A percentile compares a stretch with the other conserved stretches of the same genome.
phyloP scores from a whole-genome alignment of 768 basidiomycete species.

The Suillus hirtellus region DNA sequence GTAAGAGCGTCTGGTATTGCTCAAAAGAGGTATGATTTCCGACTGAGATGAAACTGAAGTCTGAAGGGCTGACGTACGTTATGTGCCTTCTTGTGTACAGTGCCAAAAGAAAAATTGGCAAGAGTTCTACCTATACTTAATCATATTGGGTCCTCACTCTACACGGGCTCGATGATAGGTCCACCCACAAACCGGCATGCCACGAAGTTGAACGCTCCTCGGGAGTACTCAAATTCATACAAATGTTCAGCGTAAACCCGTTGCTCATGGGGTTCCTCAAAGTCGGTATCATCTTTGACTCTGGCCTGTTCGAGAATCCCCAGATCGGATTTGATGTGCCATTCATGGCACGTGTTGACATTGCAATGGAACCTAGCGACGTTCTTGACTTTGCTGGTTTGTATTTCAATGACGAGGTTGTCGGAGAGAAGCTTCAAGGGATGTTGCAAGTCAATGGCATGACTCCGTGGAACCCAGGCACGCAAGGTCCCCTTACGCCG shows the following conservation, averaged over 20 bases:
- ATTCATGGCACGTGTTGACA: conserved; percentile 18
- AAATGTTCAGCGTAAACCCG: conserved; percentile 13
- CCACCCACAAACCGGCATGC: conserved; percentile 17
- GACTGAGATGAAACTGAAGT: background rate
- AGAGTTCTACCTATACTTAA: background rate
- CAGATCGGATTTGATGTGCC: conserved; percentile 17
- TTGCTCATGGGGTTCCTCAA: conserved; percentile 13
- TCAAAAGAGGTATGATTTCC: conserved; percentile 14
- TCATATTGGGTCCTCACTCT: background rate
- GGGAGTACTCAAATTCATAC: conserved; percentile 17
- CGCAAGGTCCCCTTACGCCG: conserved; percentile 12
- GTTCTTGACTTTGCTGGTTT: conserved; percentile 10
- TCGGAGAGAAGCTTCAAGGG: conserved; percentile 13
- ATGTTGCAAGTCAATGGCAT: conserved; percentile 18
- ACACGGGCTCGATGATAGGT: conserved; percentile 8
- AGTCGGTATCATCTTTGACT: conserved; percentile 15
- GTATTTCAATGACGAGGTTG: conserved; percentile 10
- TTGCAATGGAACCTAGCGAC: conserved; percentile 19
- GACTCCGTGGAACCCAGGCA: background rate
- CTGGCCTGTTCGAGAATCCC: conserved; percentile 12
- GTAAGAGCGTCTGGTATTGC: conserved; percentile 23
- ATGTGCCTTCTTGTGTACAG: background rate
- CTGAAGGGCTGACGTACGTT: background rate
- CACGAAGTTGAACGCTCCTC: conserved; percentile 17
- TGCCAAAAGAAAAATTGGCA: conserved; percentile 23